Percentiles rank a stretch among this genome's conserved stretches.
Evolutionary conservation across 495 filamentous ascomycete genomes (phyloP).

Genomic region (Penicillium coffeae): DNA sequence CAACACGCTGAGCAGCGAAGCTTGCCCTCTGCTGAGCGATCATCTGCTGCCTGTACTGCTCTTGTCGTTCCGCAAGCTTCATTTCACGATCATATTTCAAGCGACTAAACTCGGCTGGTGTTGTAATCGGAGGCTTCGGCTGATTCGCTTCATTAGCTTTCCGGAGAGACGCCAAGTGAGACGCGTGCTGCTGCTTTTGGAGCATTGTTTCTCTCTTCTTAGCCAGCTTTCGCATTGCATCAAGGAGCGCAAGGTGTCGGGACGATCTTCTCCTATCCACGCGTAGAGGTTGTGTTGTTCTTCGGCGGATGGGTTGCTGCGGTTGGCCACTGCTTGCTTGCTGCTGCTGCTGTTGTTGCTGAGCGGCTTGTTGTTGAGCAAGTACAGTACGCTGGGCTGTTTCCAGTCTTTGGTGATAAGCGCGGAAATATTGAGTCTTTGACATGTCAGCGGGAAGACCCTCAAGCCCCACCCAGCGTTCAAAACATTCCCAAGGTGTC

Average conservation of each 20-base stretch:
- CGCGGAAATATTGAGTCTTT: conserved; percentile 87
- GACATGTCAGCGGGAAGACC: conserved; percentile 86
- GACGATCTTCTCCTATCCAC: conserved; percentile 84
- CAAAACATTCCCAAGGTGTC: conserved; percentile 98
- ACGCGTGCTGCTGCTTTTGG: conserved; percentile 82
- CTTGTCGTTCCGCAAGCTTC: conserved; percentile 69
- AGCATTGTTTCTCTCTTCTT: conserved; percentile 83
- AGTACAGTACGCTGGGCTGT: conserved; percentile 65
- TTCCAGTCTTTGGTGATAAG: conserved; percentile 77
- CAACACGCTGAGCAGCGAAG: conserved; percentile 40
- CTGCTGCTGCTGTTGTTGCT: conserved; percentile 52
- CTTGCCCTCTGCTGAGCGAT: conserved; percentile 55
- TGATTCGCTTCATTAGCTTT: conserved; percentile 68
- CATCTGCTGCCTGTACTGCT: conserved; percentile 62
- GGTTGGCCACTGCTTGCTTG: conserved; percentile 51
- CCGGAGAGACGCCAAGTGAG: conserved; percentile 62
- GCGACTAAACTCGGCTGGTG: conserved; percentile 83
- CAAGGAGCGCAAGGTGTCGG: conserved; percentile 80
- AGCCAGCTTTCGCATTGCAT: conserved; percentile 90
- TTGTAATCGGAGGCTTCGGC: conserved; percentile 57
- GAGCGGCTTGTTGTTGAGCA: conserved; percentile 56
- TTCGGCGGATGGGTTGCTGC: conserved; percentile 56
- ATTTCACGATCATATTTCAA: conserved; percentile 82
- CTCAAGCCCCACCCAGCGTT: conserved; percentile 89
- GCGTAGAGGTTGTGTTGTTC: conserved; percentile 67